Conservation (phyloP, 192 early-diverging fungal species). For the Glomus cerebriforme region DNA sequence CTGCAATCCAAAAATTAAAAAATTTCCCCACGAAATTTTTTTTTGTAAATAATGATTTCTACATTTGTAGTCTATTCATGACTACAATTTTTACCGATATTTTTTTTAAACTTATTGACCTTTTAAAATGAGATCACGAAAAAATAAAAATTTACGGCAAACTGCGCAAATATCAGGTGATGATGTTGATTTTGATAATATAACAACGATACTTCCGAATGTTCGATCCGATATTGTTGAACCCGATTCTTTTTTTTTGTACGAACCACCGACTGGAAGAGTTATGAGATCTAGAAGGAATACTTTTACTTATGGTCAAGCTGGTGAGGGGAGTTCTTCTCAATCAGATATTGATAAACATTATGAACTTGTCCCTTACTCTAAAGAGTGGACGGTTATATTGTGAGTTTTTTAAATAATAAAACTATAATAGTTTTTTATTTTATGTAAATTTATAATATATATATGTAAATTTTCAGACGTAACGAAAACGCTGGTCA, state of each 20-base stretch:
- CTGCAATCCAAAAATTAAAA: too few species aligned
- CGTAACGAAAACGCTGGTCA: conserved; percentile 50
- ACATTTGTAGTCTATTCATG: too few species aligned
- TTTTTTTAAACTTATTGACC: too few species aligned
- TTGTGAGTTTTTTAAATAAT: conserved; percentile 38
- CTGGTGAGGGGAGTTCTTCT: neutral
- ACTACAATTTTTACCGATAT: too few species aligned
- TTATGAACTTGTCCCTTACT: conserved; percentile 56
- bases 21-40: too few species aligned
- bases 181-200: too few species aligned
- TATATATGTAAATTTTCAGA: conserved; percentile 30
- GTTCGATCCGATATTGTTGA: neutral
- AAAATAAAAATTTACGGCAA: too few species aligned
- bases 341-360: neutral
- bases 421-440: neutral
- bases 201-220: too few species aligned
- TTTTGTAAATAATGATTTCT: too few species aligned
- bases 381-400: conserved; percentile 58
- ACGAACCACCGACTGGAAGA: neutral
- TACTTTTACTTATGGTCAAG: conserved; percentile 1
- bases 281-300: conserved; percentile 5
- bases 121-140: too few species aligned
- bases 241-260: neutral
- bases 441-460: neutral
- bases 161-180: too few species aligned